Base-by-base conservation (phyloP, 2,329 filamentous ascomycete genomes). In the Microdochium paspali region DNA sequence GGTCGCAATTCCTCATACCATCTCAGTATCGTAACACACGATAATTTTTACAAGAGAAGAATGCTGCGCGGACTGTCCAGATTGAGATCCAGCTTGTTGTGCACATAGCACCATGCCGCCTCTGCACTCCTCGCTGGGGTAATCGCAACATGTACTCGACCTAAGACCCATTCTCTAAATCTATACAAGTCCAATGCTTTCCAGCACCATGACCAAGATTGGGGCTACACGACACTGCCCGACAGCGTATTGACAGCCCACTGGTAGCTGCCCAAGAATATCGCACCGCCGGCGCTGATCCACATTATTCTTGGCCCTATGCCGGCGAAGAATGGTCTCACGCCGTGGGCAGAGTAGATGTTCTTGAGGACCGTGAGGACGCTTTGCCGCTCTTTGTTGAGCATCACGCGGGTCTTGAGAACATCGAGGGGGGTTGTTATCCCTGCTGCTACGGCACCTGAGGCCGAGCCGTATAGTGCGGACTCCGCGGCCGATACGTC, bases 321-420 rank as follows among this genome's bases (percentile, higher is more conserved):
- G 1, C 85, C 87, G 2, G 82, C 79, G 58, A 90, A 89, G 65
- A 90, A 89, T 0, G 83, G 82, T 51, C 74, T 67, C 4, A 79
- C 62, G 1, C 87, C 86, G 51, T 81, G 77, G 47, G 83, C 76
- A 44, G 66, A 69, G 59, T 82, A 69, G 49, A 96, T 86, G 20
- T 73, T 69, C 46, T 69, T 71, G 52, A 91, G 70, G 51, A 95
- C 73, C 4, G 66, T 63, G 28, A 69, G 63, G 53, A 81, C 75
- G 12, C 73, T 77, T 62, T 78, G 79, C 56, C 72, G 79, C 71
- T 84, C 79, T 58, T 80, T 77, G 13, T 87, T 85, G 56, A 98
- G 72, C 93, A 98, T 98, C 67, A 97, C 84, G 53, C 93, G 75
- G 54, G 93, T 98, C 80, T 98, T 98, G 55, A 98, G 73, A 52